phyloP scores from a whole-genome alignment of 805 yeast species.

The Saccharomycopsis schoenii region DNA sequence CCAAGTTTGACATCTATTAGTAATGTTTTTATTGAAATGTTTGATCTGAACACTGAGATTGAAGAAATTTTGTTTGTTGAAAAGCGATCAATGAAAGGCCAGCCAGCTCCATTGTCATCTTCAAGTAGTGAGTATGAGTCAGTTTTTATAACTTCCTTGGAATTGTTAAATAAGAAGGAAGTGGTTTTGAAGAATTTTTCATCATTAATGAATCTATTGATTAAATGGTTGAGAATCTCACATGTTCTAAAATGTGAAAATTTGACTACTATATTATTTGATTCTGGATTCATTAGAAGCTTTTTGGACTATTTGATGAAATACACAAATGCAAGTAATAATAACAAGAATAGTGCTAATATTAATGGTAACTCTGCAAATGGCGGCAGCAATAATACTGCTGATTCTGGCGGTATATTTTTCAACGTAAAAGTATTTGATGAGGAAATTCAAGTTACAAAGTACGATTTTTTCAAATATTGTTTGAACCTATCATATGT shows the following conservation, averaged over 20 bases:
- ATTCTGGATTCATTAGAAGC: constrained; percentile 42
- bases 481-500: neutral
- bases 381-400: neutral
- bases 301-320: constrained; percentile 19
- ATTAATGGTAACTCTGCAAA: neutral
- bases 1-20: constrained; percentile 54
- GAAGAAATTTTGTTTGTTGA: constrained; percentile 32
- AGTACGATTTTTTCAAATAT: neutral
- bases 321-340: constrained; percentile 25
- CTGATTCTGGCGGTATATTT: neutral
- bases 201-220: constrained; percentile 40
- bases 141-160: constrained; percentile 31
- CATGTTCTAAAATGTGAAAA: constrained; percentile 77
- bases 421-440: neutral
- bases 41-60: neutral
- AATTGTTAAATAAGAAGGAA: constrained; percentile 52
- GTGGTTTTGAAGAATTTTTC: constrained; percentile 49
- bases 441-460: neutral
- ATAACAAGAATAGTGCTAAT: neutral
- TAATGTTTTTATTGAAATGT: constrained; percentile 49
- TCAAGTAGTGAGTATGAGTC: constrained; percentile 6
- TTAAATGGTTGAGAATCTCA: constrained; percentile 70
- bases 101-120: neutral
- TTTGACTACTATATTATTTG: constrained; percentile 61
- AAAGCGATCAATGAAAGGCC: constrained; percentile 25